These are phyloP conservation scores for Naganishia kalamii DNA, from an alignment of 768 basidiomycete species.

Conservation along the genomic window DNA sequence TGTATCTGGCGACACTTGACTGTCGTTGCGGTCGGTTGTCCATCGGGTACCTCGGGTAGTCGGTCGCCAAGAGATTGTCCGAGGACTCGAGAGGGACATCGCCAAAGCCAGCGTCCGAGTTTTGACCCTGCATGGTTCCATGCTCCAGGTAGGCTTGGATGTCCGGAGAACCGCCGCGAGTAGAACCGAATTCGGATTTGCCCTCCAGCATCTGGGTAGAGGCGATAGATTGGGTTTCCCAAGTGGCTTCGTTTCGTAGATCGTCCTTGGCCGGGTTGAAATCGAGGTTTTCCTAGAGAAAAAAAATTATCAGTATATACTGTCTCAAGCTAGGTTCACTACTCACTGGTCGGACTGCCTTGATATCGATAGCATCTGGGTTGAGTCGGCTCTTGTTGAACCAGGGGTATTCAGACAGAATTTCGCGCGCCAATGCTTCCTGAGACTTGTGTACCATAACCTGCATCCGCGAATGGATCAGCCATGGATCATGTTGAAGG, in stretches of 20 bases:
- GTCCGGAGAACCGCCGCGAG: not conserved
- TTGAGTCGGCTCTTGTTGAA: conserved; percentile 35
- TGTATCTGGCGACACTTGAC: conserved; percentile 17
- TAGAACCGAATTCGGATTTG: conserved; percentile 1
- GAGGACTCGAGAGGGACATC: conserved; percentile 16
- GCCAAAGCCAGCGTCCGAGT: conserved; percentile 11
- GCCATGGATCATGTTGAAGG: not conserved
- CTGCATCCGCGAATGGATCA: conserved; percentile 7
- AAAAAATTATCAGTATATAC: conserved; percentile 23
- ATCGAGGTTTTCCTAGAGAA: conserved; percentile 44
- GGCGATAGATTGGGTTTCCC: conserved; percentile 71
- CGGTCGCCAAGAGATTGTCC: conserved; percentile 14
- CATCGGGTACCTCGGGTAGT: not conserved
- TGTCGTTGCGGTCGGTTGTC: conserved; percentile 7
- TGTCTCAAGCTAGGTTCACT: conserved; percentile 5
- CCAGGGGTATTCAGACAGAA: conserved; percentile 44
- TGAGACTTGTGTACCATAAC: conserved; percentile 49
- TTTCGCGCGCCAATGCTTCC: conserved; percentile 45
- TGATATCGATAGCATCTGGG: conserved; percentile 35
- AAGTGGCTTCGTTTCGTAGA: conserved; percentile 58
- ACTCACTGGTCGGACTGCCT: conserved; percentile 43
- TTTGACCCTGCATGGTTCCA: conserved; percentile 1
- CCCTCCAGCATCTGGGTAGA: conserved; percentile 42
- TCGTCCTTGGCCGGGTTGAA: conserved; percentile 45
- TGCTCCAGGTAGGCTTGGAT: conserved; percentile 18